Conservation (phyloP, 2,329 filamentous ascomycete genomes). For the Colletotrichum gloeosporioides region DNA sequence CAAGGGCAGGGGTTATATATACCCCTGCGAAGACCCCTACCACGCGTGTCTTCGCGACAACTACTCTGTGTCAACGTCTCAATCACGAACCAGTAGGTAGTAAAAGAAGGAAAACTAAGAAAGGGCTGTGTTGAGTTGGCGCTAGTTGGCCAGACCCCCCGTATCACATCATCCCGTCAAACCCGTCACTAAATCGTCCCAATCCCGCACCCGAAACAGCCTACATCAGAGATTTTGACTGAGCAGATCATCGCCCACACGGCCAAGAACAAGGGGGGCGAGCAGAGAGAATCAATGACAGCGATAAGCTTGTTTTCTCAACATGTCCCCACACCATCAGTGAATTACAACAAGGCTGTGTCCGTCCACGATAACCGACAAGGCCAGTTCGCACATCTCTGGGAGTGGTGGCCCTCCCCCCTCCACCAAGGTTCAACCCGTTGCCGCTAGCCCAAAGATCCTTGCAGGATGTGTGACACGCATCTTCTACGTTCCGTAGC, state of each 20-base stretch:
- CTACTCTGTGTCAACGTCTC: neutral
- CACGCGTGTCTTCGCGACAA: too few species aligned
- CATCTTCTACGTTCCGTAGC: neutral
- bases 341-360: neutral
- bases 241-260: neutral
- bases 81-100: neutral
- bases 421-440: neutral
- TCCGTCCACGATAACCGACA: neutral
- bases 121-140: conserved; percentile 5
- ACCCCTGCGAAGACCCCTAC: too few species aligned
- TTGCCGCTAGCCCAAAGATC: neutral
- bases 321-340: neutral
- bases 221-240: conserved; percentile 12
- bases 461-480: neutral
- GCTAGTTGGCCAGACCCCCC: neutral
- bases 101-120: neutral
- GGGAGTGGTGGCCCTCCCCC: neutral
- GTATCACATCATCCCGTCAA: neutral
- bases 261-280: neutral
- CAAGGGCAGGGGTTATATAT: too few species aligned
- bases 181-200: neutral
- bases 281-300: neutral
- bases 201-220: neutral
- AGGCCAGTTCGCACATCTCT: neutral
- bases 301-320: neutral